phyloP scores from a whole-genome alignment of 169 alveolate species.

The Plasmodium gonderi region DNA sequence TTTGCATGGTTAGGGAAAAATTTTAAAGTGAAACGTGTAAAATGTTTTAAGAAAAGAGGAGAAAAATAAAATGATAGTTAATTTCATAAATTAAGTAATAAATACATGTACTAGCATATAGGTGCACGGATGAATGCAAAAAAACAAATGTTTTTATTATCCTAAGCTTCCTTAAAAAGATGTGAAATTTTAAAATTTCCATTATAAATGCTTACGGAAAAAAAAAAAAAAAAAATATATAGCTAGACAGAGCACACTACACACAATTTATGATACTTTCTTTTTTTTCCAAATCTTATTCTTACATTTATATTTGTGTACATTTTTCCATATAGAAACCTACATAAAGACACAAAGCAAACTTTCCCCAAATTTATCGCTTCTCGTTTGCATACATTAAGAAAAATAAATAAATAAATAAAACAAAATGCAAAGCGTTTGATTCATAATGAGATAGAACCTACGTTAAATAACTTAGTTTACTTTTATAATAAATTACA shows the following conservation, averaged over 20 bases:
- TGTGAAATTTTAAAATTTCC: neutral
- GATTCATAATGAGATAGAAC: neutral
- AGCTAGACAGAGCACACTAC: constrained; percentile 50
- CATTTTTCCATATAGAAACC: neutral
- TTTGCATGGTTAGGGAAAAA: neutral
- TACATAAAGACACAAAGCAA: neutral
- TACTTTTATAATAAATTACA: neutral
- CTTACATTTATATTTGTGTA: neutral
- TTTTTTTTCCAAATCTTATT: neutral
- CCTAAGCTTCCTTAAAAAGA: neutral
- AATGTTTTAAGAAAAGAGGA: neutral
- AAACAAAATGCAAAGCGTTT: neutral
- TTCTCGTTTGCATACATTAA: neutral
- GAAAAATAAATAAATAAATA: constrained; percentile 4
- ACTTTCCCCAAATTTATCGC: neutral
- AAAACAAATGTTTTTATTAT: neutral
- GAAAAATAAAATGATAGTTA: neutral
- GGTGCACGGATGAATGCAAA: neutral
- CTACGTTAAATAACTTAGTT: neutral
- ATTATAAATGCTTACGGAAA: neutral
- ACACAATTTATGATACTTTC: constrained; percentile 5
- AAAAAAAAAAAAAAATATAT: constrained; percentile 1
- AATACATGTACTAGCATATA: neutral
- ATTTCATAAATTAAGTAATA: neutral
- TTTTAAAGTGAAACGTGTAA: neutral